Conservation (phyloP, 1,284 basidiomycete species). For the Trametes versicolor region DNA sequence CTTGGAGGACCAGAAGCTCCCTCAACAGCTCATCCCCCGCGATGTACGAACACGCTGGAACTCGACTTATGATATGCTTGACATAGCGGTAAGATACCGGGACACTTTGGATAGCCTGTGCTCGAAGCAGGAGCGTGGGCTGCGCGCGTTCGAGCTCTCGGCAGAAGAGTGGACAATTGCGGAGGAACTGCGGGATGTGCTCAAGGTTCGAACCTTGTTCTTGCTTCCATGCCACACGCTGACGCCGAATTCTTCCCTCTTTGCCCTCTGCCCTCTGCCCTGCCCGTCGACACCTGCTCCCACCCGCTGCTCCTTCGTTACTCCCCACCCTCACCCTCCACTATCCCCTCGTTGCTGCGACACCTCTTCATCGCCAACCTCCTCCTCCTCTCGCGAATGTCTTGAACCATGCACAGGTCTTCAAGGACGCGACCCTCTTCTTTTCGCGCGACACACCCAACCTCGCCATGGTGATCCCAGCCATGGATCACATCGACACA, state of each 20-base stretch:
- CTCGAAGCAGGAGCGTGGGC: constrained; percentile 26
- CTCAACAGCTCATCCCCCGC: constrained; percentile 35
- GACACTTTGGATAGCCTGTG: constrained; percentile 38
- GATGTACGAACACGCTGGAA: constrained; percentile 33
- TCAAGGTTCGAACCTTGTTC: too few species aligned
- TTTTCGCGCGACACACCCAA: constrained; percentile 41
- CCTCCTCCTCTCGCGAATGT: not conserved
- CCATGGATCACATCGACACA: constrained; percentile 40
- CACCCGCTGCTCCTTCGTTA: too few species aligned
- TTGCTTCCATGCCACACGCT: too few species aligned
- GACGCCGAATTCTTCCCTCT: too few species aligned
- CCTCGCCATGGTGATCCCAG: constrained; percentile 42
- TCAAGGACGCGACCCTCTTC: constrained; percentile 43
- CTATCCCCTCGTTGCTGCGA: too few species aligned
- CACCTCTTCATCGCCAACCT: not conserved
- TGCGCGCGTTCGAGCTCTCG: constrained; percentile 42
- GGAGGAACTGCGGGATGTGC: too few species aligned
- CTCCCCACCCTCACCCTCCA: too few species aligned
- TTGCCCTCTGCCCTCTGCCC: too few species aligned
- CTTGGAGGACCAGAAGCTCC: constrained; percentile 25
- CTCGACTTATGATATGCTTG: constrained; percentile 43
- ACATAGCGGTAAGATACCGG: constrained; percentile 38
- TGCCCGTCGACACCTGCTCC: too few species aligned
- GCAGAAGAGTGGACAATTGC: too few species aligned
- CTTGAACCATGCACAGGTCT: constrained; percentile 28